Base-by-base conservation (phyloP, 2,329 filamentous ascomycete genomes). In the Hyphodiscus sp. region DNA sequence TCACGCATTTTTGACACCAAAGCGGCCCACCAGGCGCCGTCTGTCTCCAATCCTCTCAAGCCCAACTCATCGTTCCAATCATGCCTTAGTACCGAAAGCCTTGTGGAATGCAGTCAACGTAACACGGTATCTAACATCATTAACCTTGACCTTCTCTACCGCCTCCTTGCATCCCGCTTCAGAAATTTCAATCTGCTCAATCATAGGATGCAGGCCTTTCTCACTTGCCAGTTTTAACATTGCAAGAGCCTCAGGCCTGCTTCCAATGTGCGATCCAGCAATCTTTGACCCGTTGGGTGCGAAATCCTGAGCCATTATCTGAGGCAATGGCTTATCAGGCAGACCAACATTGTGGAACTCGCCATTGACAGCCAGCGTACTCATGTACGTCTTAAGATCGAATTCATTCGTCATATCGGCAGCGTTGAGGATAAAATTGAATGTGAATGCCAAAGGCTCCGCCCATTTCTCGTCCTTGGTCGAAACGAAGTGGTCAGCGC, bases 91-190 rank as follows among this genome's bases (percentile, higher is more conserved):
- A 18, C 45, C 79, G 64, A 88, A 89, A 0, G 74, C 80, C 73
- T 86, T 82, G 62, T 88, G 81, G 62, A 79, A 88, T 10, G 80
- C 80, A 13, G 80, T 82, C 63, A 91, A 68, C 0, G 86, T 88
- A 63, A 89, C 85, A 42, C 88, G 76, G 67, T 89, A 92, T 33
- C 78, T 77, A 15, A 91, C 84, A 67, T 88, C 80, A 61, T 86
- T 86, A 58, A 81, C 81, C 65, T 86, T 81, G 49, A 91, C 81
- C 59, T 83, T 76, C 68, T 83, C 77, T 18, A 89, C 79, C 0
- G 82, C 87, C 72, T 89, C 77, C 68, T 82, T 82, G 63, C 85
- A 86, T 0, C 82, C 85, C 57, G 80, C 76, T 65, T 83, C 85
- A 0, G 49, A 51, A 45, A 63, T 63, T 30, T 61, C 52, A 38